phyloP scores from a whole-genome alignment of 345 rosid genomes.

The Hirschfeldia incana region DNA sequence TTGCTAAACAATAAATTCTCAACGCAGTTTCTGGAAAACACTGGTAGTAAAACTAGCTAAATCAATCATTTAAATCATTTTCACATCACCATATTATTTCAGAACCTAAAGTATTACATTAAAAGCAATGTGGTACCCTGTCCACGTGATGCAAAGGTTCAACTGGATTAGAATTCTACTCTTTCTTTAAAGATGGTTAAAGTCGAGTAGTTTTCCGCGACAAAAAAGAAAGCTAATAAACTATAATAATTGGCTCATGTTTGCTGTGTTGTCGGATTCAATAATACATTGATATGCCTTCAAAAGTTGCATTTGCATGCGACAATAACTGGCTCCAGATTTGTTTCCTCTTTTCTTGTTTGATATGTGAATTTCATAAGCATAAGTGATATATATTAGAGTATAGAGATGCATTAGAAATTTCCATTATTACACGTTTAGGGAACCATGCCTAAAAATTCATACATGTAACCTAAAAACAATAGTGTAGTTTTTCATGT shows the following conservation, averaged over 20 bases:
- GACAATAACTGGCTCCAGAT: constrained; percentile 25
- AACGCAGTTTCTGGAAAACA: neutral
- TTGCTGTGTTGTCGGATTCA: neutral
- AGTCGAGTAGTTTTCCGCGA: neutral
- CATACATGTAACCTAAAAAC: neutral
- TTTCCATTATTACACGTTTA: neutral
- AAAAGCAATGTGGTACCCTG: neutral
- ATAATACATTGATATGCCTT: neutral
- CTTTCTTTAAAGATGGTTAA: neutral
- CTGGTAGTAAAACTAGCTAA: neutral
- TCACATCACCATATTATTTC: neutral
- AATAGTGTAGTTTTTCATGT: neutral
- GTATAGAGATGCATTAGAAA: neutral
- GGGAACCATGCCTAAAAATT: neutral
- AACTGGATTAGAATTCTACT: neutral
- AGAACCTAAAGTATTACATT: neutral
- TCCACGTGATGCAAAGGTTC: neutral
- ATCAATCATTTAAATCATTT: neutral
- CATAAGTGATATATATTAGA: neutral
- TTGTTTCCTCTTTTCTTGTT: neutral
- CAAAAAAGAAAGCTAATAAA: neutral
- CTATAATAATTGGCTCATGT: neutral
- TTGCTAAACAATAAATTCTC: neutral
- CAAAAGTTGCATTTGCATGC: constrained; percentile 13
- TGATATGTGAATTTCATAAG: neutral